Base-by-base conservation (phyloP, 306 rosid species). In the Trichosanthes cucumerina region DNA sequence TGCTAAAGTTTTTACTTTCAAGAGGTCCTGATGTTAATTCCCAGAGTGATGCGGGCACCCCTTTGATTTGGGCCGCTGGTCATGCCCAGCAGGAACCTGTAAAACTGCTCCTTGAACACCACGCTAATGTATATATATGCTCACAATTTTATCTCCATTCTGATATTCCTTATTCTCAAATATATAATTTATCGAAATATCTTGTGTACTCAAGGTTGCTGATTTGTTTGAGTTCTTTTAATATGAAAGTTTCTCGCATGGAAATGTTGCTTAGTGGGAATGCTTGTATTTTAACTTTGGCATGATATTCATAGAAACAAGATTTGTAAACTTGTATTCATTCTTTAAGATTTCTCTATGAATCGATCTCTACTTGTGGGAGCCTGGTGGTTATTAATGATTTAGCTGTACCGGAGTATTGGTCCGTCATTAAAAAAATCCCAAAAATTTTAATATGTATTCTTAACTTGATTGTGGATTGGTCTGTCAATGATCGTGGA, bases 41-140 rank as follows among this genome's bases (percentile, higher is more conserved):
- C 71, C 93, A 96, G 79, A 91, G 98, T 80, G 99, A 96, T 21
- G 82, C 93, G 11, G 98, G 98, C 34, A 82, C 96, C 47, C 99
- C 99, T 59, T 82, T 96, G 83, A 87, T 92, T 74, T 92, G 98
- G 98, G 99, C 99, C 71, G 98, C 98, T 53, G 99, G 97, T 75
- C 97, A 88, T 83, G 93, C 82, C 84, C 99, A 96, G 80, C 84
- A 81, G 80, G 93, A 87, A 34, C 88, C 99, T n/a, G 90, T 90
- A 78, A 86, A 84, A 65, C 76, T 88, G 81, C 84, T 96, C 28
- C 81, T 96, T 83, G 89, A 92, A 79, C 86, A 91, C 50, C 83
- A 87, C 34, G 97, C 99, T 66, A 87, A 91, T 86, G 99, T 96
- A 87, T 16, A 87, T 16, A 60, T 77, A 41, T 71, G 85, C 77